A percentile compares a stretch with the other conserved stretches of the same genome.
phyloP scores from a whole-genome alignment of 306 rosid genomes.

The Arachis hypogaea region DNA sequence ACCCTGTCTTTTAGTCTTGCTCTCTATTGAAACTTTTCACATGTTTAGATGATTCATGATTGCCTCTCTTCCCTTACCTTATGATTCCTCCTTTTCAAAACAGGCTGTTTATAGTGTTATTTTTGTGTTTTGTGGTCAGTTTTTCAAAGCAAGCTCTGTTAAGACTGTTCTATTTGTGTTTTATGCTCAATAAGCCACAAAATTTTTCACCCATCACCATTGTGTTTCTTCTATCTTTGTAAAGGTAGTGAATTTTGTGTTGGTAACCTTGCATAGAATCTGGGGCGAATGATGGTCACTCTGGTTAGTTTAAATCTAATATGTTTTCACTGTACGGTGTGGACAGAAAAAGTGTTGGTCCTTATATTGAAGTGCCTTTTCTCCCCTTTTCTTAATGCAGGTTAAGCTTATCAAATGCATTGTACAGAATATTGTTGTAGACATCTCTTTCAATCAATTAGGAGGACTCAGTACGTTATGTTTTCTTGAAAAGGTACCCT shows the following conservation, averaged over 20 bases:
- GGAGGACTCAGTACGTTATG: constrained; percentile 89
- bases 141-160: constrained; percentile 18
- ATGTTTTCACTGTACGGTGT: background rate
- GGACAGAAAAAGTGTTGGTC: constrained; percentile 4
- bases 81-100: constrained; percentile 23
- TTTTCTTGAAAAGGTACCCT: constrained; percentile 87
- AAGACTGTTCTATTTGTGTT: constrained; percentile 26
- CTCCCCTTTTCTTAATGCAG: constrained; percentile 50
- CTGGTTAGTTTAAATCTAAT: constrained; percentile 20
- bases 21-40: constrained; percentile 23
- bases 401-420: constrained; percentile 93
- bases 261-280: constrained; percentile 32
- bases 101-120: constrained; percentile 26
- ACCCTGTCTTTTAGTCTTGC: constrained; percentile 6
- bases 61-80: constrained; percentile 9
- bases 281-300: constrained; percentile 9
- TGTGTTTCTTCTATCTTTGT: constrained; percentile 23
- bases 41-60: constrained; percentile 5
- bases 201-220: constrained; percentile 19
- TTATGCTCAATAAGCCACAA: constrained; percentile 15
- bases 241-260: constrained; percentile 13
- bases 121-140: constrained; percentile 22
- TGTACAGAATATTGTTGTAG: constrained; percentile 81
- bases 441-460: constrained; percentile 91
- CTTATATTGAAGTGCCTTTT: background rate